Percentiles rank a stretch among this genome's conserved stretches.
Evolutionary conservation across 192 early-diverging fungal genomes (phyloP).

Genomic region (Phycomyces blakesleeanus): DNA sequence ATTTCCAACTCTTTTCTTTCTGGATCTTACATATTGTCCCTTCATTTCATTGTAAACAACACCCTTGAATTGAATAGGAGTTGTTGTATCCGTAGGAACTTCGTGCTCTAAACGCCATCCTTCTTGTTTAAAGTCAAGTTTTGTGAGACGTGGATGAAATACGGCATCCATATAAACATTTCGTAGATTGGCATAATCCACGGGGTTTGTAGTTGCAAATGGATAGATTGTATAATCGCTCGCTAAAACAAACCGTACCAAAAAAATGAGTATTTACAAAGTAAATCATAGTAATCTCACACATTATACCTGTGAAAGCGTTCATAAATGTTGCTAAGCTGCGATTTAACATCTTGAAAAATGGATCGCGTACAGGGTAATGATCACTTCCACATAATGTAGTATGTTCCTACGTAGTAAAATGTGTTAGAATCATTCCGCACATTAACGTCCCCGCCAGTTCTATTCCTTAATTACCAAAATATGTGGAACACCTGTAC

Average conservation of each 20-base stretch:
- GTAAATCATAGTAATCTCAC: background rate
- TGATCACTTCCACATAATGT: constrained; percentile 84
- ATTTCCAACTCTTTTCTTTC: background rate
- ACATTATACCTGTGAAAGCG: constrained; percentile 72
- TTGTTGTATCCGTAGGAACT: constrained; percentile 54
- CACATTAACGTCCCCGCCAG: too few relatives aligned
- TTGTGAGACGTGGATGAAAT: constrained; percentile 74
- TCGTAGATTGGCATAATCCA: constrained; percentile 88
- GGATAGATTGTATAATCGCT: constrained; percentile 90
- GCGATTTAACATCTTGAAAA: constrained; percentile 97
- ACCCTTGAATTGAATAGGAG: constrained; percentile 85
- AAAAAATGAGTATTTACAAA: too few relatives aligned
- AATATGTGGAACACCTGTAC: constrained; percentile 90
- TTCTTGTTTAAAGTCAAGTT: constrained; percentile 89
- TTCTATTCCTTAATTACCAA: constrained; percentile 47
- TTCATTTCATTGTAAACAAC: constrained; percentile 99
- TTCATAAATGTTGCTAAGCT: constrained; percentile 98
- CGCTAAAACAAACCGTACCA: constrained; percentile 45
- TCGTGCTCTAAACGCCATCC: constrained; percentile 91
- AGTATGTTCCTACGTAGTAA: constrained; percentile 68
- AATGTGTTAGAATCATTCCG: background rate
- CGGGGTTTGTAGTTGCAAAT: constrained; percentile 84
- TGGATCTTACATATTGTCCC: constrained; percentile 56
- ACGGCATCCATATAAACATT: constrained; percentile 90
- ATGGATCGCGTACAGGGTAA: constrained; percentile 96